Evolutionary conservation across 345 rosid species (phyloP).

Genomic region (Euphorbia tirucalli): DNA sequence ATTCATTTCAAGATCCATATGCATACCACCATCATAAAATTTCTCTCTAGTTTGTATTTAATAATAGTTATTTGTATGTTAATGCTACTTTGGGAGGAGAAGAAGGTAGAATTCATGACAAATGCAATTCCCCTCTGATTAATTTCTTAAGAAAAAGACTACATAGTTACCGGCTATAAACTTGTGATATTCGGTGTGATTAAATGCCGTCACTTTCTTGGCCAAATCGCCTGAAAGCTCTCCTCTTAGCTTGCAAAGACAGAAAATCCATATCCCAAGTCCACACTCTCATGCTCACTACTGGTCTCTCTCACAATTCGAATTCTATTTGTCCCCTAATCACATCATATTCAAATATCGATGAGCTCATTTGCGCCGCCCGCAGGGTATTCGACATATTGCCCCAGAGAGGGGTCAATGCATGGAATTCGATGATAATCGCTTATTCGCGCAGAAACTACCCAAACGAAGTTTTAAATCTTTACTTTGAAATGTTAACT

Average conservation of each 20-base stretch:
- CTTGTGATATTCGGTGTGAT: too few relatives aligned
- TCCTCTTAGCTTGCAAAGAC: conserved; percentile 40
- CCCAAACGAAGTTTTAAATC: conserved; percentile 43
- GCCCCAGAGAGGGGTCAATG: conserved; percentile 44
- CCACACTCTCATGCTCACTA: conserved; percentile 44
- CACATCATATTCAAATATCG: conserved; percentile 26
- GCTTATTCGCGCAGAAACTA: conserved; percentile 47
- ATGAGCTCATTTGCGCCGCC: conserved; percentile 43
- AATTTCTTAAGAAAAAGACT: too few relatives aligned
- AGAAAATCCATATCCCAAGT: conserved; percentile 31
- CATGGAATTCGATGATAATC: conserved; percentile 57
- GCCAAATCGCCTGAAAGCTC: conserved; percentile 41
- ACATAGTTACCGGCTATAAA: too few relatives aligned
- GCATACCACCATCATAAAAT: too few relatives aligned
- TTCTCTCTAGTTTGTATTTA: too few relatives aligned
- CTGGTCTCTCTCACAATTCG: conserved; percentile 31
- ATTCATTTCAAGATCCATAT: too few relatives aligned
- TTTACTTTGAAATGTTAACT: conserved; percentile 49
- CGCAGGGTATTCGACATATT: conserved; percentile 54
- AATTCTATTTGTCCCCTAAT: conserved; percentile 33
- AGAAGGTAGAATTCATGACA: too few relatives aligned
- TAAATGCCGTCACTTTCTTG: conserved; percentile 29
- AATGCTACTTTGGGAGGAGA: too few relatives aligned
- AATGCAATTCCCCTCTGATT: too few relatives aligned
- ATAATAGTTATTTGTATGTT: too few relatives aligned